Evolutionary conservation across 352 stramenopile genomes (phyloP), one percentile per base, ranked within the genome.

Genomic region (Pythium myriotylum): DNA sequence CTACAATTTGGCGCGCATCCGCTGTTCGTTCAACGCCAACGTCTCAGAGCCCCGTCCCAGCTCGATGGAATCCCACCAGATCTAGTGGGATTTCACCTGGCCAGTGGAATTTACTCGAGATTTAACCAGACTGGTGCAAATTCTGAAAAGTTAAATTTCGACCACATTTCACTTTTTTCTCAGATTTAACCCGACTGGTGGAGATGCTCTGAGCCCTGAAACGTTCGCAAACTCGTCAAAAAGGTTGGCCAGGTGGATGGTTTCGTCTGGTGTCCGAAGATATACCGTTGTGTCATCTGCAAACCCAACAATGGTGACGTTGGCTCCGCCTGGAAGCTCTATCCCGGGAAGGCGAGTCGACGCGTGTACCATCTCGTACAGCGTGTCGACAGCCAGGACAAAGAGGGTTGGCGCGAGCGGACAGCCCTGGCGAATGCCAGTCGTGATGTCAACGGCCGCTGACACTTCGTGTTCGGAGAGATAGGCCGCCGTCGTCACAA

Each of bases 381-480:
- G 27, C 12, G 50, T 26, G n/a, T 60, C 53, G 23, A 60, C 41
- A 4, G 53, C 53, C 2, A 60, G 40, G 24, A 52, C 51, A 40
- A 60, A 43, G 23, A 51, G 53, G 24, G 32, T 43, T 32, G 53
- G 53, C 1, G 53, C 53, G n/a, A 60, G 19, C 1, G 42, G 53
- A 42, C 53, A 60, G 8, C 53, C 39, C 32, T 60, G 53, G n/a
- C 53, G 53, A 9, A 60, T 60, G 2, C 53, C 53, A 16, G 24
- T 60, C 2, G 4, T 16, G 26, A 51, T 19, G 2, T 35, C 14
- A 20, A 42, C 4, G 2, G n/a, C 40, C n/a, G 14, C 24, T 7
- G 50, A 57, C 2, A 19, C 35, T 17, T 57, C 19, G 1, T 35
- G 33, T n/a, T 55, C 48, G 2, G 29, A 27, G 12, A 55, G 26